phyloP scores from a whole-genome alignment of 2,329 filamentous ascomycete genomes.

The Plectosphaerella sp. region DNA sequence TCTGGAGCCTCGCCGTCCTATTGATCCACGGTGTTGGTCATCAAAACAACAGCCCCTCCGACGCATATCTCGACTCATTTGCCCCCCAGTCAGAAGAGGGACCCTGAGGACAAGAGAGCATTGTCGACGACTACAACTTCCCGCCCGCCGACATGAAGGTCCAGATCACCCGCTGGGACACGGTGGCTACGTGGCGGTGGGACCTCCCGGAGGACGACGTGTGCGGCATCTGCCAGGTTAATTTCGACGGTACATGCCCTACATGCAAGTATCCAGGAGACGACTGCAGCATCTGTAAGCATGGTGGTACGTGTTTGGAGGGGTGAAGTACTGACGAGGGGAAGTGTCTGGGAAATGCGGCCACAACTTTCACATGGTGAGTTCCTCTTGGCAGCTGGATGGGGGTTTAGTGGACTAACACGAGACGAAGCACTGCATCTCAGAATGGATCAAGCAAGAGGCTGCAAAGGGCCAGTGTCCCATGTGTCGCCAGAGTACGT shows the following conservation, averaged over 20 bases:
- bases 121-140: too few species aligned
- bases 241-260: constrained; percentile 96
- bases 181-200: constrained; percentile 96
- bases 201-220: constrained; percentile 96
- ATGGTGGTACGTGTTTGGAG: constrained; percentile 11
- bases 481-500: constrained; percentile 91
- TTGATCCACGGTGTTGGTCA: too few species aligned
- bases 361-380: constrained; percentile 95
- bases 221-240: constrained; percentile 95
- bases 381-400: constrained; percentile 14
- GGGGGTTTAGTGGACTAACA: constrained; percentile 11
- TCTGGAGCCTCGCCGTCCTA: too few species aligned
- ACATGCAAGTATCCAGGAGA: constrained; percentile 98
- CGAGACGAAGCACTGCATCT: constrained; percentile 75
- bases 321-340: neutral
- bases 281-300: constrained; percentile 82
- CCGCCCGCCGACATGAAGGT: constrained; percentile 70
- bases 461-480: constrained; percentile 90
- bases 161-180: constrained; percentile 88
- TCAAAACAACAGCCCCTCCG: too few species aligned
- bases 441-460: constrained; percentile 94
- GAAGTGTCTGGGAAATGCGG: constrained; percentile 93
- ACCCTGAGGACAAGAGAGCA: too few species aligned
- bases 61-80: too few species aligned
- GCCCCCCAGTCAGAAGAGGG: too few species aligned